A percentile compares a stretch with the other conserved stretches of the same genome.
Conservation (phyloP, 345 rosid species). For the Luvunga scandens region DNA sequence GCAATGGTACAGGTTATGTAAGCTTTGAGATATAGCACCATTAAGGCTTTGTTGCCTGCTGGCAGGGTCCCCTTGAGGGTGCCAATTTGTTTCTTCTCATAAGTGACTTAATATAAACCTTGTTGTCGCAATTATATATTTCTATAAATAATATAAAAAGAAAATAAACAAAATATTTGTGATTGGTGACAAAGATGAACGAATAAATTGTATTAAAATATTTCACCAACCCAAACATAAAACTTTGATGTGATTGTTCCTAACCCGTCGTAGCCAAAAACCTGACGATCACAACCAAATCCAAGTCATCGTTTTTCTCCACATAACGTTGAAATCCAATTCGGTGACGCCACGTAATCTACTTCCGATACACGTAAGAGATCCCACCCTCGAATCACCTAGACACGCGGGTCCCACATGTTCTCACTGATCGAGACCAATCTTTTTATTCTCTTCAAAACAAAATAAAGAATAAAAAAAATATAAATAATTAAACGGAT, state of each 20-base stretch:
- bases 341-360: constrained; percentile 30
- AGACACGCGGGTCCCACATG: constrained; percentile 64
- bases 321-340: constrained; percentile 15
- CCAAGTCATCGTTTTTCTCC: background rate
- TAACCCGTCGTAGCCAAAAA: constrained; percentile 26
- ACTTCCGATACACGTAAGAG: constrained; percentile 49
- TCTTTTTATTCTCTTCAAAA: background rate
- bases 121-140: too few species aligned
- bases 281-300: background rate
- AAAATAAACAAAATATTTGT: too few species aligned
- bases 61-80: too few species aligned
- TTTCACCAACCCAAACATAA: background rate
- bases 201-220: background rate
- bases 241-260: constrained; percentile 43
- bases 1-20: too few species aligned
- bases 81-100: too few species aligned
- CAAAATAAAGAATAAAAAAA: background rate
- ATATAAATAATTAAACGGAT: constrained; percentile 11
- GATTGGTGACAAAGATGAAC: too few species aligned
- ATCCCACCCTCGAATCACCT: constrained; percentile 29
- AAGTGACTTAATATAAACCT: too few species aligned
- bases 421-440: constrained; percentile 44
- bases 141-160: too few species aligned
- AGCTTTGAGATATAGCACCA: too few species aligned
- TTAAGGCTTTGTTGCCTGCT: too few species aligned